Evolutionary conservation across 305 asterid genomes (phyloP), one percentile per base, ranked within the genome.

Genomic region (Nicotiana rustica): DNA sequence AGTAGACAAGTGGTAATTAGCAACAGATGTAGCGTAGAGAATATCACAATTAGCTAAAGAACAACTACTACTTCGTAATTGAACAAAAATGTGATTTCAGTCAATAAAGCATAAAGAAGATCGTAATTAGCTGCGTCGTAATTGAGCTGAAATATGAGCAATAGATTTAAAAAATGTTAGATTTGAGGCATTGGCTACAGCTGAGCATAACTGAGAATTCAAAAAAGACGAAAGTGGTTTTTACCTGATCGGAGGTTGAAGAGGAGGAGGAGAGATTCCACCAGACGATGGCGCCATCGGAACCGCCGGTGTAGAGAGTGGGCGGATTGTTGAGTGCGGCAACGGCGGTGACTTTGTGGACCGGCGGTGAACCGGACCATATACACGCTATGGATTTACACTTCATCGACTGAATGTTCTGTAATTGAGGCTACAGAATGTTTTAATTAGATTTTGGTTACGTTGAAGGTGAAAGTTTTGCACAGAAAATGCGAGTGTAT

Each of bases 281-380:
- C 95, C 98, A 92, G 94, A 95, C 87, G 93, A 96, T 95, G 92
- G 98, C 91, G 95, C 98, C 99, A 92, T 96, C 96, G 80, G 97
- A 92, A 87, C 97, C 99, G 82, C 98, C 99, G 83, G 99, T 95
- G 92, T 93, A 95, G 19, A 96, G 98, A 73, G 97, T 91, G 80
- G 92, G 90, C 81, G 98, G 98, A 59, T 89, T 87, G 81, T 80
- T 82, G 78, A 96, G 90, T 21, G 89, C 93, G 61, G 98, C 92
- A 86, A 88, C 89, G 87, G 99, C 91, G 86, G 97, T 96, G 84
- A 96, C 98, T 86, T 82, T 87, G 60, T 96, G 99, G 71, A 79
- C 89, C 86, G 98, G 97, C 31, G 97, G 98, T 10, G 98, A 93
- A 78, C 89, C 92, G 66, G 99, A 90, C 99, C 99, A 96, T 84